Base-by-base conservation (phyloP, 1,139 yeast genomes). In the Blastobotrys buckinghamii region DNA sequence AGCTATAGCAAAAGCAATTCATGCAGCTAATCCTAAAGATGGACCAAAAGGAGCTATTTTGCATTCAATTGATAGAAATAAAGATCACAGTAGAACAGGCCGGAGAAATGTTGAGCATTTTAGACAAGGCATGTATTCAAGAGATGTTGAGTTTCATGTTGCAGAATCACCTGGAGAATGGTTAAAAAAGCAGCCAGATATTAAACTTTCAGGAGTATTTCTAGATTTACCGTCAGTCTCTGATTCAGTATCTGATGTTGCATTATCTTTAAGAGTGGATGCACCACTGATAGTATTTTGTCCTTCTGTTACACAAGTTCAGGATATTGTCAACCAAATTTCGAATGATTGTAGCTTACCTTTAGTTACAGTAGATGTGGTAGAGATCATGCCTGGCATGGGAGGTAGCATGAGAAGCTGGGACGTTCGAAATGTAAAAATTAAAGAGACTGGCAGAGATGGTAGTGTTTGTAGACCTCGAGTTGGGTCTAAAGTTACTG, bases 401-500 rank as follows among this genome's bases (percentile, higher is more conserved):
- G 71, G 71, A 1, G 77, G 77, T 27, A 76, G 58, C 42, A 50
- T 60, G 54, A 49, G 63, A 20, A 51, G 55, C 32, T 60, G 63
- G 63, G 63, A 60, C 32, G 57, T 60, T 17, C 57, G 77, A 42
- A 61, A 61, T 40, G 59, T 74, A 0, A 50, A 57, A 1, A 65
- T 72, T 12, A 66, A 70, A 55, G 66, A 68, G 6, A 67, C 73
- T 1, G 72, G 71, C 4, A 67, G 68, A 36, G 56, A 59, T 2
- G 76, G 70, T 1, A 59, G 68, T 44, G 75, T 74, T 7, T 74
- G 76, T 47, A 61, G 78, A 50, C 79, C 79, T 2, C 69, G 69
- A 53, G 77, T 74, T 22, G 78, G 77, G 1, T 55, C 65, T 1
- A 63, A 66, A 50, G 64, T 72, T 1, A 71, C 70, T 27, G 78